Conservation (phyloP, 2,329 filamentous ascomycete genomes). For the Arachnomyces sp. region DNA sequence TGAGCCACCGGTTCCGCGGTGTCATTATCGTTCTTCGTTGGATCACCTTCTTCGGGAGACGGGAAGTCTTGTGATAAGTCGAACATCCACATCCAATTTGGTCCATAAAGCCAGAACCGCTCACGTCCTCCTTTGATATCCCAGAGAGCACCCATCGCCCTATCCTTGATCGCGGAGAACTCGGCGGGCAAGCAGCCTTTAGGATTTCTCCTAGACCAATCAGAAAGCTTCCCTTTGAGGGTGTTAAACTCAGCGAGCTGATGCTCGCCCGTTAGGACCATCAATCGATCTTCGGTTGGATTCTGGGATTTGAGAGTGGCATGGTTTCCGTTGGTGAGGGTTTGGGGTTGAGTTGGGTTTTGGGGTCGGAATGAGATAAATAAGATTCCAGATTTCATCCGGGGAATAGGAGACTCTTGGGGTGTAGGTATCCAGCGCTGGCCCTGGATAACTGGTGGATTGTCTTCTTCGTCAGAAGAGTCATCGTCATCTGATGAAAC, state of each 20-base stretch:
- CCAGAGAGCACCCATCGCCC: conserved; percentile 80
- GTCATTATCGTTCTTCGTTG: conserved; percentile 17
- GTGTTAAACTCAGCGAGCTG: conserved; percentile 74
- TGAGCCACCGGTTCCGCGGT: conserved; percentile 17
- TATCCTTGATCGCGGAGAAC: conserved; percentile 67
- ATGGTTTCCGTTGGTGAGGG: conserved; percentile 37
- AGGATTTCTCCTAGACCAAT: conserved; percentile 81
- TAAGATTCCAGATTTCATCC: conserved; percentile 57
- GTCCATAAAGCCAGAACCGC: conserved; percentile 80
- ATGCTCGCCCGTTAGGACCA: conserved; percentile 57
- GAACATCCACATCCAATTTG: conserved; percentile 85
- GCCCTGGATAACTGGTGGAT: conserved; percentile 45
- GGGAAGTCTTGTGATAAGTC: conserved; percentile 67
- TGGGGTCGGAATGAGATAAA: conserved; percentile 59
- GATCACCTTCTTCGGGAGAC: conserved; percentile 24
- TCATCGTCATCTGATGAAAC: conserved; percentile 41
- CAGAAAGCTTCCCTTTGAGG: conserved; percentile 64
- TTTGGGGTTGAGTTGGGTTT: conserved; percentile 16
- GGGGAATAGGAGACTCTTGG: conserved; percentile 60
- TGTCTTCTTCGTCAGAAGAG: conserved; percentile 43
- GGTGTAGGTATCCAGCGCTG: conserved; percentile 72
- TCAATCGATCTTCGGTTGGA: conserved; percentile 45
- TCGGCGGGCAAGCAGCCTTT: conserved; percentile 65
- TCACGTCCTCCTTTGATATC: conserved; percentile 52
- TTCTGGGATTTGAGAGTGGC: conserved; percentile 12